Evolutionary conservation across 176 grass and related monocot genomes (phyloP).

Genomic region (Rhynchospora pubera): DNA sequence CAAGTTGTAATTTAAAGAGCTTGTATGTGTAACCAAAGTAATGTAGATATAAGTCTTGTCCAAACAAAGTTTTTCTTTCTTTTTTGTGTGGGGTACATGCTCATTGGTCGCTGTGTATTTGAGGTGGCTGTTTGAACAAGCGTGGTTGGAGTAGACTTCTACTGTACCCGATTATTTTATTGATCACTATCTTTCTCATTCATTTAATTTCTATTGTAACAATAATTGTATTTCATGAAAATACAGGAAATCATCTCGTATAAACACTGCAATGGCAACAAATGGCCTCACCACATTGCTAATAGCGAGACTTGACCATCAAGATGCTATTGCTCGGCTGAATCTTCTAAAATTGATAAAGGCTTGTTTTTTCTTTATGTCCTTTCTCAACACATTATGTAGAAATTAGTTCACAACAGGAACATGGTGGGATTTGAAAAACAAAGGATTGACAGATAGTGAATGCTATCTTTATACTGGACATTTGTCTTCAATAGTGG

Average conservation of each 20-base stretch:
- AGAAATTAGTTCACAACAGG: neutral
- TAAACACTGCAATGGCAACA: slow-evolving; percentile 92
- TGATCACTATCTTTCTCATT: neutral
- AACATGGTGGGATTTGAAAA: neutral
- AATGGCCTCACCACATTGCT: slow-evolving; percentile 93
- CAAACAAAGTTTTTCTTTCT: neutral
- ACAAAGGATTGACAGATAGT: neutral
- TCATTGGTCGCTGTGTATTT: neutral
- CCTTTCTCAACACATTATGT: neutral
- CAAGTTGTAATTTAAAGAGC: neutral
- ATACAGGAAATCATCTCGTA: slow-evolving; percentile 80
- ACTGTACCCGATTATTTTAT: neutral
- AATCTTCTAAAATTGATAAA: slow-evolving; percentile 98
- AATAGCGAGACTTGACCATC: slow-evolving; percentile 85
- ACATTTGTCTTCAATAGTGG: neutral
- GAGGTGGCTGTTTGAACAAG: neutral
- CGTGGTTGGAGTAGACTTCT: neutral
- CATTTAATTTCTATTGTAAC: slow-evolving; percentile 21
- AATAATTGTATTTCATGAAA: slow-evolving; percentile 8
- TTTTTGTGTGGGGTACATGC: neutral
- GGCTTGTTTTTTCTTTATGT: slow-evolving; percentile 29
- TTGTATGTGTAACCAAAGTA: neutral
- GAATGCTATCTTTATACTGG: neutral
- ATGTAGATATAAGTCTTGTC: neutral
- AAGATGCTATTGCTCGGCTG: slow-evolving; percentile 89